Conservation (phyloP, 1,139 yeast genomes). For the Hyphopichia burtonii region DNA sequence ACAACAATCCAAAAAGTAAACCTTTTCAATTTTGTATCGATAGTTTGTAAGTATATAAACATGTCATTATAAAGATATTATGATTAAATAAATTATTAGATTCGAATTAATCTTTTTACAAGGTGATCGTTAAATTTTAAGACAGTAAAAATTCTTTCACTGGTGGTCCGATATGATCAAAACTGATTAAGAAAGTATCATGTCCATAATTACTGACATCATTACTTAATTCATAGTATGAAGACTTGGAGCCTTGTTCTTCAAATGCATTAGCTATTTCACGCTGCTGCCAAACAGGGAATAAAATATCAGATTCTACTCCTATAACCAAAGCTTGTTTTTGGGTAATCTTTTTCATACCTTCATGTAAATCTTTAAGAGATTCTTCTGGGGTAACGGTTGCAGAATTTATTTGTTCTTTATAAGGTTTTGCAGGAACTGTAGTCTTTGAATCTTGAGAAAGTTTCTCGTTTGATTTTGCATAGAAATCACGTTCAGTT, state of each 20-base stretch:
- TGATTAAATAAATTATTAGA: too few species aligned
- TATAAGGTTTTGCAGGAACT: slow-evolving; percentile 56
- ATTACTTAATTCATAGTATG: slow-evolving; percentile 71
- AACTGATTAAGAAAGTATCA: slow-evolving; percentile 80
- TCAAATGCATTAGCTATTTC: slow-evolving; percentile 69
- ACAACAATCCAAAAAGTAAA: not conserved
- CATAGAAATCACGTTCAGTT: slow-evolving; percentile 28
- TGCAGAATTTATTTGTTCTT: slow-evolving; percentile 43
- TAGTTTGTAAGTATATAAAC: not conserved
- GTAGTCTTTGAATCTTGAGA: slow-evolving; percentile 15
- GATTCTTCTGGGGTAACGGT: slow-evolving; percentile 52
- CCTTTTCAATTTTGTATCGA: not conserved
- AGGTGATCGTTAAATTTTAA: not conserved
- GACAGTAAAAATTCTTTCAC: slow-evolving; percentile 54
- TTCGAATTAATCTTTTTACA: too few species aligned
- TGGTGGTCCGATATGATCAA: slow-evolving; percentile 78
- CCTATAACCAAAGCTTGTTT: slow-evolving; percentile 79
- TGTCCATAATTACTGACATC: slow-evolving; percentile 84
- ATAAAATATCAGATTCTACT: slow-evolving; percentile 85
- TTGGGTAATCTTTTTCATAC: slow-evolving; percentile 61
- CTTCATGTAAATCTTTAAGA: slow-evolving; percentile 58
- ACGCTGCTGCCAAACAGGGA: slow-evolving; percentile 93
- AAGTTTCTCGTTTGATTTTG: not conserved
- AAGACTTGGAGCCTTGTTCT: slow-evolving; percentile 33
- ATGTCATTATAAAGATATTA: not conserved